Base-by-base conservation (phyloP, 768 basidiomycete species). In the Chiua virens region DNA sequence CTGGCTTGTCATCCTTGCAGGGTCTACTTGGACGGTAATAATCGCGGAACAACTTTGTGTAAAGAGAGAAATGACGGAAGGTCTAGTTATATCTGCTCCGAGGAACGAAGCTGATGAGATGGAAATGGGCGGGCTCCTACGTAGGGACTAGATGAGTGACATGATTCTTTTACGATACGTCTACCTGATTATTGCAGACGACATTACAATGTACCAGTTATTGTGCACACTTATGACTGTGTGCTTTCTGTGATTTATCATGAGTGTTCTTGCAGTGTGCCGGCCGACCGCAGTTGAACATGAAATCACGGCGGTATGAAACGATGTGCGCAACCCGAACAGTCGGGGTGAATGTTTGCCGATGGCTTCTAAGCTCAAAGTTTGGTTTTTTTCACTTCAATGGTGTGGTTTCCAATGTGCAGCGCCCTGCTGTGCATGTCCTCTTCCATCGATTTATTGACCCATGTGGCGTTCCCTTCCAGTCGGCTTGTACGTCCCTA, bases 21-120 rank as follows among this genome's bases (percentile, higher is more conserved):
- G 90, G 39, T 79, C 91, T 8, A 73, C 82, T n/a, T 59, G 86
- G 35, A 89, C 85, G 53, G 81, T 98, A 55, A 76, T 93, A 47
- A 68, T 86, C 13, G 89, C 92, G 1, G 97, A 99, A 65, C 93
- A 98, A 61, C 75, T 97, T 23, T 95, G 96, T 65, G 89, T 96
- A 23, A 85, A 80, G 60, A 75, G 93, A 38, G 93, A 97, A 72
- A 92, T 97, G 92, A 72, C 74, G 18, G 92, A 95, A 64, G 93
- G 92, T 8, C 70, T 96, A 53, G 75, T 71, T 18, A 77, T 89
- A 32, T 71, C 74, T 42, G 65, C 62, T 35, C 68, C 72, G 35
- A 68, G 75, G 44, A 63, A 75, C 10, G 79, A 77, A 27, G 61
- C 64, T 18, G 80, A 83, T 37, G 79, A 84, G 39, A 76, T 86